These are phyloP conservation scores for Ceratocystis cacaofunesta DNA, from an alignment of 2,329 filamentous ascomycete genomes.

Conservation along the genomic window DNA sequence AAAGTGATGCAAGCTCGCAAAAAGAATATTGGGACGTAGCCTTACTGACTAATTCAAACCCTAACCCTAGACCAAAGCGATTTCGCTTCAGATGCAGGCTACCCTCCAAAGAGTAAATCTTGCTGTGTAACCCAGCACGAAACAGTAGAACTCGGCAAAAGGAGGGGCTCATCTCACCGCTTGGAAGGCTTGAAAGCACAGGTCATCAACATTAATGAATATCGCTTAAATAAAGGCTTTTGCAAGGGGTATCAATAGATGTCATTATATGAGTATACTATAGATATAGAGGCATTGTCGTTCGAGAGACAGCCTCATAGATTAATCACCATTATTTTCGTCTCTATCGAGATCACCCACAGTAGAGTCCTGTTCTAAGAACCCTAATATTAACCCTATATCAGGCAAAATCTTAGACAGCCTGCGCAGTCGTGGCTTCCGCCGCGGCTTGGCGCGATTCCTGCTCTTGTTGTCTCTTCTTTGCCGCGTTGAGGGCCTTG, in stretches of 20 bases:
- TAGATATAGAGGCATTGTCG: background rate
- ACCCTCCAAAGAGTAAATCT: no score
- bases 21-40: background rate
- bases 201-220: background rate
- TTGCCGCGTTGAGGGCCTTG: constrained; percentile 47
- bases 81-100: background rate
- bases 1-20: background rate
- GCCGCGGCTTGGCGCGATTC: background rate
- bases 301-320: background rate
- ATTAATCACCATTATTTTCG: background rate
- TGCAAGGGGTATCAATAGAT: no score
- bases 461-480: constrained; percentile 11
- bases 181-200: background rate
- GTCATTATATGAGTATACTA: no score
- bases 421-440: background rate
- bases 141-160: background rate
- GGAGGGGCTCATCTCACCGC: background rate
- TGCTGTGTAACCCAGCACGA: background rate
- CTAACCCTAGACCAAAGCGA: background rate
- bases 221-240: no score
- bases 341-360: background rate
- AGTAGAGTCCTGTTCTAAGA: no score
- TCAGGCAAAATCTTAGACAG: background rate
- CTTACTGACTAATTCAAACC: background rate
- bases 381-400: background rate